phyloP scores from a whole-genome alignment of 805 yeast genomes.

The Starmerella scarabaei region DNA sequence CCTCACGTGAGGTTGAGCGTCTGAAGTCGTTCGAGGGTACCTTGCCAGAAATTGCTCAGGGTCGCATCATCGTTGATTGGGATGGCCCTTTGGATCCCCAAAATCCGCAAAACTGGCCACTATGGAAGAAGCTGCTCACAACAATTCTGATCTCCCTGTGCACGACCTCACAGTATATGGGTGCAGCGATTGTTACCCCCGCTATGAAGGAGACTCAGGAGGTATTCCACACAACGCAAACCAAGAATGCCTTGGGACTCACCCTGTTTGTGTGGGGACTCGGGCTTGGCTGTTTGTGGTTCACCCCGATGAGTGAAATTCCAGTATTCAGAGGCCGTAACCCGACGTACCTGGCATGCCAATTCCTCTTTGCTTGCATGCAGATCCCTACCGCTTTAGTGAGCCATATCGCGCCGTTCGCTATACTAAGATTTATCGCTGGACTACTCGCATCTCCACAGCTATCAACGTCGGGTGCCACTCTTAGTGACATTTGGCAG shows the following conservation, averaged over 20 bases:
- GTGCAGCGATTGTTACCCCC: conserved; percentile 47
- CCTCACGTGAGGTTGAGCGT: not conserved
- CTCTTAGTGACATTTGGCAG: conserved; percentile 38
- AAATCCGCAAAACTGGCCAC: conserved; percentile 47
- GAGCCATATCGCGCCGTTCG: conserved; percentile 38
- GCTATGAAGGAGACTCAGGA: conserved; percentile 35
- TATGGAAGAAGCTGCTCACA: conserved; percentile 30
- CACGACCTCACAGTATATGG: conserved; percentile 43
- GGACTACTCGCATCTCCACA: conserved; percentile 48
- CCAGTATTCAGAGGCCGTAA: conserved; percentile 37
- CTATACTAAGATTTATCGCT: conserved; percentile 38
- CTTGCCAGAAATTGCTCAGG: conserved; percentile 22
- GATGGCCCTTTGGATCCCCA: conserved; percentile 25
- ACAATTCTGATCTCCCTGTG: conserved; percentile 33
- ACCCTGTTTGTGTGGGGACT: conserved; percentile 47
- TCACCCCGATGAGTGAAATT: conserved; percentile 44
- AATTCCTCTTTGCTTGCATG: conserved; percentile 36
- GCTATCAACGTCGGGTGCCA: conserved; percentile 47
- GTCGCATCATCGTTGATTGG: conserved; percentile 26
- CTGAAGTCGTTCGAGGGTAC: not conserved
- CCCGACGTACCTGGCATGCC: conserved; percentile 34
- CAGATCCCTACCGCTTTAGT: conserved; percentile 47
- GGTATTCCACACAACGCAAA: conserved; percentile 31
- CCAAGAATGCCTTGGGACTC: conserved; percentile 40
- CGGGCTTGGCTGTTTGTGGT: conserved; percentile 45